Evolutionary conservation across 2,329 filamentous ascomycete genomes (phyloP).

Genomic region (Allantophomopsis cytisporea): DNA sequence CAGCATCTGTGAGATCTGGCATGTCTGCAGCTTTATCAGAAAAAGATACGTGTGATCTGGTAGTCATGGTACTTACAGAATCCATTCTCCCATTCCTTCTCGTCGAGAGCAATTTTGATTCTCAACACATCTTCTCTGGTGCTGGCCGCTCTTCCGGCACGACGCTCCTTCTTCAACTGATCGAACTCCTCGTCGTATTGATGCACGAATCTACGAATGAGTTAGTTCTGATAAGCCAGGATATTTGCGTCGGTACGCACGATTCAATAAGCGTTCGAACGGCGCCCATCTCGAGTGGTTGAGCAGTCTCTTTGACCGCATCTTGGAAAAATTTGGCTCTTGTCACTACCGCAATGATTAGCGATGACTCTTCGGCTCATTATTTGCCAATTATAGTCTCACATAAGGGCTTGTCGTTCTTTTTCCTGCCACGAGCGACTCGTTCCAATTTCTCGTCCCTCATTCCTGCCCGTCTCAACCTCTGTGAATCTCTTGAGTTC

Average conservation of each 20-base stretch:
- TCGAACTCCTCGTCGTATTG: slow-evolving; percentile 61
- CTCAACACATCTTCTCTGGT: slow-evolving; percentile 66
- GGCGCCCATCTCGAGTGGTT: slow-evolving; percentile 36
- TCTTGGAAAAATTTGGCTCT: slow-evolving; percentile 62
- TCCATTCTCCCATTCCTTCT: slow-evolving; percentile 70
- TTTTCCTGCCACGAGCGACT: slow-evolving; percentile 54
- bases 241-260: slow-evolving; percentile 29
- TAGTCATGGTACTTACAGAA: slow-evolving; percentile 47
- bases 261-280: slow-evolving; percentile 48
- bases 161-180: slow-evolving; percentile 50
- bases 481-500: slow-evolving; percentile 75
- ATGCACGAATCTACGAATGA: slow-evolving; percentile 39
- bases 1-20: slow-evolving; percentile 59
- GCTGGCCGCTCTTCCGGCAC: slow-evolving; percentile 67
- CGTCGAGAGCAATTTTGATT: slow-evolving; percentile 54
- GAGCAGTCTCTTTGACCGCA: slow-evolving; percentile 36
- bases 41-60: slow-evolving; percentile 3
- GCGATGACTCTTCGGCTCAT: not conserved
- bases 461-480: slow-evolving; percentile 64
- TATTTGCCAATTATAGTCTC: not conserved
- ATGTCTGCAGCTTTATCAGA: slow-evolving; percentile 32
- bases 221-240: slow-evolving; percentile 6
- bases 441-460: slow-evolving; percentile 75
- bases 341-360: slow-evolving; percentile 34
- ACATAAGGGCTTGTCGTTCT: slow-evolving; percentile 36